Conservation (phyloP, 345 rosid species). For the Firmiana major region DNA sequence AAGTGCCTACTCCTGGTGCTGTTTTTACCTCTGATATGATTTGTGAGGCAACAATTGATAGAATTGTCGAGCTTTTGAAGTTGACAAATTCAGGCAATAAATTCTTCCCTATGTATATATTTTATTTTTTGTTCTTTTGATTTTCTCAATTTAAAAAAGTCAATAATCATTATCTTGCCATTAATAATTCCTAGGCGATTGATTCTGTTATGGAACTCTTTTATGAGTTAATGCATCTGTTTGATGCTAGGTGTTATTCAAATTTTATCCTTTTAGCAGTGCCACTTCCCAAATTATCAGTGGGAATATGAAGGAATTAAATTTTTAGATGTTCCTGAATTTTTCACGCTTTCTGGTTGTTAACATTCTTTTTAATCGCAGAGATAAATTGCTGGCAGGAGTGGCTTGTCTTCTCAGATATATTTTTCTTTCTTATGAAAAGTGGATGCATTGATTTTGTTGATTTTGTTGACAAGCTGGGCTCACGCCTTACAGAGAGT, state of each 20-base stretch:
- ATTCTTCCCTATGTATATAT: conserved; percentile 9
- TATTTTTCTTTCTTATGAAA: conserved; percentile 84
- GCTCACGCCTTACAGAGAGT: conserved; percentile 56
- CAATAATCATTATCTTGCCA: not conserved
- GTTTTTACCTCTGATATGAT: conserved; percentile 92
- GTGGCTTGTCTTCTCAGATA: conserved; percentile 97
- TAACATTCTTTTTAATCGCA: conserved; percentile 35
- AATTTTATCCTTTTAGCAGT: not conserved
- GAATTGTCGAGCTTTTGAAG: conserved; percentile 89
- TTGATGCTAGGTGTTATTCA: not conserved
- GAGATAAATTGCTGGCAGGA: conserved; percentile 98
- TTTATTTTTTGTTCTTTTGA: not conserved
- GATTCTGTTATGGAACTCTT: not conserved
- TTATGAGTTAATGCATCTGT: conserved; percentile 1
- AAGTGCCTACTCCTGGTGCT: conserved; percentile 88
- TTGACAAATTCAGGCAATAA: conserved; percentile 83
- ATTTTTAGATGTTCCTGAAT: not conserved
- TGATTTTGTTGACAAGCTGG: conserved; percentile 56
- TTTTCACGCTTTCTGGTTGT: not conserved
- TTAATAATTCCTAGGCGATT: not conserved
- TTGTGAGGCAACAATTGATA: conserved; percentile 86
- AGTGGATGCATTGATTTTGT: conserved; percentile 96
- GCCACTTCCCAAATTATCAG: not conserved
- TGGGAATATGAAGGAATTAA: not conserved
- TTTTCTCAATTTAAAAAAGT: not conserved